These are phyloP conservation scores for Colletotrichum caudatum DNA, from an alignment of 2,329 filamentous ascomycete species.

Conservation along the genomic window DNA sequence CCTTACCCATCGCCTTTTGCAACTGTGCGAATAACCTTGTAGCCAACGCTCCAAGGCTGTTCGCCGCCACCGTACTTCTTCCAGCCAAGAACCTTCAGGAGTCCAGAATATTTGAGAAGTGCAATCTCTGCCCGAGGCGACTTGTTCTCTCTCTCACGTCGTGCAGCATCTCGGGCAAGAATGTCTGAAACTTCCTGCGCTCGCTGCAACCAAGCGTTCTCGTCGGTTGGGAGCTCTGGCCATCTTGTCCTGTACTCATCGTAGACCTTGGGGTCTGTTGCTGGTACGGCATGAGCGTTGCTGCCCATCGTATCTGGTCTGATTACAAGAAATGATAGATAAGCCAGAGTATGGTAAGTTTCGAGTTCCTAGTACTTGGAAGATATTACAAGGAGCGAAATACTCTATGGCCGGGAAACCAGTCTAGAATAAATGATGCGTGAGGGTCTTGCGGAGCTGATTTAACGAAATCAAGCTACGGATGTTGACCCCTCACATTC, in stretches of 20 bases:
- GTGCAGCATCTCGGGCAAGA: conserved; percentile 50
- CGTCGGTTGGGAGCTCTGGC: conserved; percentile 49
- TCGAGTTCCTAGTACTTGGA: background rate
- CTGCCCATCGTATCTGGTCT: conserved; percentile 21
- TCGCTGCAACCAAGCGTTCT: conserved; percentile 53
- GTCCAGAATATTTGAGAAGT: conserved; percentile 56
- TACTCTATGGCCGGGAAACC: too few relatives aligned
- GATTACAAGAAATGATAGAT: too few relatives aligned
- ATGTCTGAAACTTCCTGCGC: conserved; percentile 54
- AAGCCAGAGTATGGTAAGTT: too few relatives aligned
- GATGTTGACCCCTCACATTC: background rate
- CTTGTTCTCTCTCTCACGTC: conserved; percentile 54
- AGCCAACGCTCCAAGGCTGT: conserved; percentile 63
- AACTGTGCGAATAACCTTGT: conserved; percentile 70
- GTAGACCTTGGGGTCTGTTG: conserved; percentile 54
- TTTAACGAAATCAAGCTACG: background rate
- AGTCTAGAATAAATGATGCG: too few relatives aligned
- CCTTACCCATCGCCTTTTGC: conserved; percentile 71
- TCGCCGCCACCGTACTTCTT: conserved; percentile 58
- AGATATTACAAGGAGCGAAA: background rate
- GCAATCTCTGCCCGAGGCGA: conserved; percentile 55
- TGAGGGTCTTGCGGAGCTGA: background rate
- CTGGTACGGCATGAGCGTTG: conserved; percentile 36
- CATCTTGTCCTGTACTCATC: conserved; percentile 53
- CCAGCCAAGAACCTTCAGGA: conserved; percentile 55